These are phyloP conservation scores for Aspergillus sp. DNA, from an alignment of 2,329 filamentous ascomycete genomes.

Conservation along the genomic window DNA sequence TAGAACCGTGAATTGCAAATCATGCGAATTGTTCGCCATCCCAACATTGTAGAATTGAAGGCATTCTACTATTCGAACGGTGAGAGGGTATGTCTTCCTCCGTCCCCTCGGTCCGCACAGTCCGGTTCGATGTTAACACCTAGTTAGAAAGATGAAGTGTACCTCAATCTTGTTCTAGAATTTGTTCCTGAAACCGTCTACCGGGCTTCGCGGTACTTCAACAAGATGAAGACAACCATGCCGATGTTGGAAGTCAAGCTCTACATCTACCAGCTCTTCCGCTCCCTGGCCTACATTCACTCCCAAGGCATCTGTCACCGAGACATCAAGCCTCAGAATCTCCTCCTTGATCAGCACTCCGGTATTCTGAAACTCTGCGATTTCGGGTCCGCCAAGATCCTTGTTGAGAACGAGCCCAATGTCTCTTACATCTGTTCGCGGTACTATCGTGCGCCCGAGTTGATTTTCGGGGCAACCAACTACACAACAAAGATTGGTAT, in stretches of 20 bases:
- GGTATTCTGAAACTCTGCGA: slow-evolving; percentile 96
- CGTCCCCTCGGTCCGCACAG: not conserved
- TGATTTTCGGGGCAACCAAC: slow-evolving; percentile 98
- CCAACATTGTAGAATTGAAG: slow-evolving; percentile 97
- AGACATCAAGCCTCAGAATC: slow-evolving; percentile 98
- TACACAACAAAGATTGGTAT: slow-evolving; percentile 99
- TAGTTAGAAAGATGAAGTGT: slow-evolving; percentile 90
- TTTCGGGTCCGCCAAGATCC: slow-evolving; percentile 97
- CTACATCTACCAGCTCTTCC: slow-evolving; percentile 99
- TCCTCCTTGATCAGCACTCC: slow-evolving; percentile 82
- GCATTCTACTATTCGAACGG: slow-evolving; percentile 99
- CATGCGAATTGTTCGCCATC: slow-evolving; percentile 98
- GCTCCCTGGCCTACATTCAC: slow-evolving; percentile 96
- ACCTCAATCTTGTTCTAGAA: slow-evolving; percentile 95
- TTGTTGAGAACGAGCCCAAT: slow-evolving; percentile 97
- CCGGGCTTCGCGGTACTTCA: slow-evolving; percentile 96
- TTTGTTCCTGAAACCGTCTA: slow-evolving; percentile 98
- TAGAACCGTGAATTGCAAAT: slow-evolving; percentile 99
- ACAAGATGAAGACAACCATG: slow-evolving; percentile 99
- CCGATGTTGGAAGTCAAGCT: slow-evolving; percentile 97
- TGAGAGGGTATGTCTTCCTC: slow-evolving; percentile 65
- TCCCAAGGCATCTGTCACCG: slow-evolving; percentile 98
- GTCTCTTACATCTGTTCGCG: slow-evolving; percentile 99
- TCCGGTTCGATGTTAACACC: not conserved
- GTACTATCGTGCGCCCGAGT: slow-evolving; percentile 94